Evolutionary conservation across 495 filamentous ascomycete species (phyloP), one percentile per base, ranked within the genome.

Genomic region (Pyrenopolyporus hunteri): DNA sequence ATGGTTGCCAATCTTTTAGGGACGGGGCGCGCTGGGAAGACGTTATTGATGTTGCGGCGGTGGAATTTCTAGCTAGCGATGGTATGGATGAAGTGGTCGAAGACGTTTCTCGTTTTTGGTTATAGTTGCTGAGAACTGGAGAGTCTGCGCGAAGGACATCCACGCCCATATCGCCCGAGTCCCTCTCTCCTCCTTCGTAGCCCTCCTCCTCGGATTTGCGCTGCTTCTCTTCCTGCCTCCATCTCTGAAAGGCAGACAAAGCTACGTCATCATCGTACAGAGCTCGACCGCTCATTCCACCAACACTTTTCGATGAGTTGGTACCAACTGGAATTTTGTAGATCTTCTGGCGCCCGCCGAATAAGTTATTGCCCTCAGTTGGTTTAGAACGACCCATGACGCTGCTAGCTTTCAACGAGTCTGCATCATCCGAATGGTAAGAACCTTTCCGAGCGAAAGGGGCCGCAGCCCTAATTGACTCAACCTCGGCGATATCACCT

Each of bases 271-370:
- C 84, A 3, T 94, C 92, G 66, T 96, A 97, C 3, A 96, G 74
- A 2, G 84, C 82, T 47, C 90, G 85, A 2, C 89, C 89, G 13
- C 80, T 76, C 83, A 89, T 83, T 29, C 79, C 83, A 6, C 79
- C 77, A 32, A 47, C 14, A 1, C 66, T 64, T 6, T 69, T 62
- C 13, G 76, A 73, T 23, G 78, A 76, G 31, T 69, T 64, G 17
- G 71, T 75, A 31, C 80, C 84, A 14, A 80, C 81, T 0, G 91
- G 83, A 43, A 98, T 91, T 64, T 92, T 94, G 75, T 94, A 98
- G 17, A 98, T 85, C 74, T 98, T 98, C 68, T 98, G 94, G 23
- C 94, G 85, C 7, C 95, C 94, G 48, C 94, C 94, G 76, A 98
- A 98, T 57, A 98, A 71, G 64, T 91, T 90, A 74, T 98, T 98